A percentile compares a stretch with the other conserved stretches of the same genome.
phyloP scores from a whole-genome alignment of 805 yeast species.

The Cyberlindnera veronae region DNA sequence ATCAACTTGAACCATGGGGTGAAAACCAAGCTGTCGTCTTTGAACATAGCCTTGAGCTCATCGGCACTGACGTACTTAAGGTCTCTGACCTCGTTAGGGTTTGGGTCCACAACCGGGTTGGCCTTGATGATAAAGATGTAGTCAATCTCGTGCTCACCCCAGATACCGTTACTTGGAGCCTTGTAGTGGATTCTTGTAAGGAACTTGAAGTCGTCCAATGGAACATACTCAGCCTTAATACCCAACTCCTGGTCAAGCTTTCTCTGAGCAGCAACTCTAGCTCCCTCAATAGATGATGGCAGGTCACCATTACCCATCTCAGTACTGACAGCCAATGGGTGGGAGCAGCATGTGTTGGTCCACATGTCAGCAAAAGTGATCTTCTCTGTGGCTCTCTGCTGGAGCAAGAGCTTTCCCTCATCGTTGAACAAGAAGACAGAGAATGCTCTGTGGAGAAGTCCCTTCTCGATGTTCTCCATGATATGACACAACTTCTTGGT shows the following conservation, averaged over 20 bases:
- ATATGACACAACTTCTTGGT: conserved; percentile 88
- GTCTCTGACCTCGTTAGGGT: conserved; percentile 85
- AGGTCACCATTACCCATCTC: conserved; percentile 69
- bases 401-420: conserved; percentile 72
- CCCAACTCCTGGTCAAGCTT: conserved; percentile 94
- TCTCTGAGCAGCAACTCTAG: conserved; percentile 83
- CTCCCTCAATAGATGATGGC: conserved; percentile 67
- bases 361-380: conserved; percentile 96
- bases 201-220: conserved; percentile 68
- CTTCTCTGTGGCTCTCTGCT: conserved; percentile 94
- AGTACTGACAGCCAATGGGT: conserved; percentile 79
- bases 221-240: conserved; percentile 55
- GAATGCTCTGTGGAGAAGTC: conserved; percentile 92
- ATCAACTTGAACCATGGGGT: conserved; percentile 99
- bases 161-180: conserved; percentile 74
- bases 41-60: conserved; percentile 73
- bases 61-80: conserved; percentile 64
- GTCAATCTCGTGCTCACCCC: conserved; percentile 99
- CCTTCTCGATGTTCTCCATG: conserved; percentile 81
- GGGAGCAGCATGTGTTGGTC: conserved; percentile 99
- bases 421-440: conserved; percentile 90
- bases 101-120: conserved; percentile 47
- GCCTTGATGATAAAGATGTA: conserved; percentile 79
- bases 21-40: conserved; percentile 61
- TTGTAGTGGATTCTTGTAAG: conserved; percentile 93